Evolutionary conservation across 768 basidiomycete genomes (phyloP), one percentile per base, ranked within the genome.

Genomic region (Ramaria sp.): DNA sequence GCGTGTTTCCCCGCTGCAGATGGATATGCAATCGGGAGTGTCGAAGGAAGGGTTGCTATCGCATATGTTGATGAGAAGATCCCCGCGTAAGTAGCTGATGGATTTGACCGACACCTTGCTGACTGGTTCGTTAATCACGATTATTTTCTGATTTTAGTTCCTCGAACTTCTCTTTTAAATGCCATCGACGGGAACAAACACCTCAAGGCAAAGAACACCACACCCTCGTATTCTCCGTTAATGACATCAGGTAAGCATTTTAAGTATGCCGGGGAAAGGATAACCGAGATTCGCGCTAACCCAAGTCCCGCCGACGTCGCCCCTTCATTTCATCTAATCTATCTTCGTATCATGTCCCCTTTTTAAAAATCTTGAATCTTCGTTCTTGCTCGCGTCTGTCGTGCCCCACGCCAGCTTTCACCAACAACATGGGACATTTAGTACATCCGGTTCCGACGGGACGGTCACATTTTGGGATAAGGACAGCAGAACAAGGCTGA

Each of bases 101-200:
- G 10, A 9, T 43, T 42, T 12, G 16, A 7, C 24, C n/a, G 18
- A 4, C 42, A 12, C 28, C 16, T 27, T 25, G 36, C 25, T 28
- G 3, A 15, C 28, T 27, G 9, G 58, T 60, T 20, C 59, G 61
- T 15, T 13, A 34, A 34, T 34, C 13, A 34, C 13, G 32, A 13
- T 1, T 34, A 34, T 9, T 34, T 13, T 42, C 24, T 27, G 24
- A 13, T 57, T 58, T 39, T 28, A 69, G 71, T 50, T 67, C 53
- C 12, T 28, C 69, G 62, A 81, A 79, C 65, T 82, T 79, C 62
- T 78, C 78, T 3, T 82, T 82, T 72, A 79, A 78, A 55, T 75
- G 76, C 60, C 68, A 76, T 62, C 63, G 71, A 22, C 65, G 68
- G 24, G 72, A 71, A 61, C 64, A 66, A 55, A 41, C 58, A 36